Percentiles rank a stretch among this genome's conserved stretches.
phyloP scores from a whole-genome alignment of 2,329 filamentous ascomycete species.

The Seiridium unicorne region DNA sequence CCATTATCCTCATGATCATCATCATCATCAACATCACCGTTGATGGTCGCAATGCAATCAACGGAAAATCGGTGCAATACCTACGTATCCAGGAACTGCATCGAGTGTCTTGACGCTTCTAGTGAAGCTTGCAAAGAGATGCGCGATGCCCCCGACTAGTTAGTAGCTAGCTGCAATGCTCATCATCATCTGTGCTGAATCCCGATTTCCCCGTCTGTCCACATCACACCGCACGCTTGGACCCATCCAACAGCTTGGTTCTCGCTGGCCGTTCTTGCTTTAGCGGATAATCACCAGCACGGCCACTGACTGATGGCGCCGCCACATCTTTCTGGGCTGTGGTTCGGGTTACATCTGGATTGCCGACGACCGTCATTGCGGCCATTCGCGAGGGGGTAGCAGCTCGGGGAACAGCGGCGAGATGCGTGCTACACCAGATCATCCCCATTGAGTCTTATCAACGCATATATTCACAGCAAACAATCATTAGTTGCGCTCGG shows the following conservation, averaged over 20 bases:
- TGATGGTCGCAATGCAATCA: too few relatives aligned
- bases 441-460: not conserved
- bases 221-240: not conserved
- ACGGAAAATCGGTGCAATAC: too few relatives aligned
- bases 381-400: too few relatives aligned
- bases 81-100: too few relatives aligned
- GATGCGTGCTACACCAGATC: not conserved
- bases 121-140: too few relatives aligned
- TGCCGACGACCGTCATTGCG: not conserved
- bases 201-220: not conserved
- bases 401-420: not conserved
- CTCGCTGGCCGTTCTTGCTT: not conserved
- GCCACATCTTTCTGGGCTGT: not conserved
- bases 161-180: not conserved
- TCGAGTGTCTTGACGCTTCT: too few relatives aligned
- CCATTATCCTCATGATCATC: too few relatives aligned
- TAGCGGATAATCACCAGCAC: slow-evolving; percentile 2
- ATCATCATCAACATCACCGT: too few relatives aligned
- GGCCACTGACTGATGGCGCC: not conserved
- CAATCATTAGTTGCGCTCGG: not conserved
- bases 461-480: not conserved
- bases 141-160: too few relatives aligned
- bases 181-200: slow-evolving; percentile 8
- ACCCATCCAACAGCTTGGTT: slow-evolving; percentile 3
- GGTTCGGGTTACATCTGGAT: not conserved